Percentiles rank a stretch among this genome's conserved stretches.
These are phyloP conservation scores for Aquilaria sinensis DNA, from an alignment of 345 rosid species.

Conservation along the genomic window DNA sequence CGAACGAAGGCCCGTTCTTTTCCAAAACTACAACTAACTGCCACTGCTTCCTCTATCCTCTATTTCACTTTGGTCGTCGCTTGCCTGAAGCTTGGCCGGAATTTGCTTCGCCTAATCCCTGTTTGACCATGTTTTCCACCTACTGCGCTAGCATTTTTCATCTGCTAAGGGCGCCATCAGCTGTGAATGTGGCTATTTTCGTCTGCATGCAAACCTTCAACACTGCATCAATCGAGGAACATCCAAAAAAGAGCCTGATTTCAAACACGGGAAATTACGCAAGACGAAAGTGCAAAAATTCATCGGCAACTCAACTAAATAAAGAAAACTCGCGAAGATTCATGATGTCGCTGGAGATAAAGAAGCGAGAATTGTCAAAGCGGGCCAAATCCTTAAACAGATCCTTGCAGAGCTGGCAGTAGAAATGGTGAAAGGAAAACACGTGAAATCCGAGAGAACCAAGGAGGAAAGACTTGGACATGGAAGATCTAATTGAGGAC, in stretches of 20 bases:
- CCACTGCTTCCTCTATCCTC: no score
- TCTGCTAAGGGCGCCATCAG: no score
- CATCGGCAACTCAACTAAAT: not conserved
- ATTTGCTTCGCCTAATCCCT: no score
- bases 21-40: no score
- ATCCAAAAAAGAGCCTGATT: not conserved
- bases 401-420: conserved; percentile 77
- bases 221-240: conserved; percentile 38
- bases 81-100: no score
- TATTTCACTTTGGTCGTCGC: no score
- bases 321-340: conserved; percentile 58
- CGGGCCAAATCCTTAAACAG: conserved; percentile 73
- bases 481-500: not conserved
- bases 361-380: conserved; percentile 57
- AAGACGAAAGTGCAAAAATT: not conserved
- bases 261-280: not conserved
- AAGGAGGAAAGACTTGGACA: not conserved
- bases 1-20: no score
- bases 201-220: conserved; percentile 78
- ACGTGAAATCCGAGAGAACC: conserved; percentile 4
- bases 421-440: conserved; percentile 14
- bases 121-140: no score
- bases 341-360: conserved; percentile 88
- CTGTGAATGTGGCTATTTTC: conserved; percentile 18
- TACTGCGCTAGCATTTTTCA: no score